phyloP scores from a whole-genome alignment of 2,329 filamentous ascomycete genomes.

The Ceratocystis alfenasii region DNA sequence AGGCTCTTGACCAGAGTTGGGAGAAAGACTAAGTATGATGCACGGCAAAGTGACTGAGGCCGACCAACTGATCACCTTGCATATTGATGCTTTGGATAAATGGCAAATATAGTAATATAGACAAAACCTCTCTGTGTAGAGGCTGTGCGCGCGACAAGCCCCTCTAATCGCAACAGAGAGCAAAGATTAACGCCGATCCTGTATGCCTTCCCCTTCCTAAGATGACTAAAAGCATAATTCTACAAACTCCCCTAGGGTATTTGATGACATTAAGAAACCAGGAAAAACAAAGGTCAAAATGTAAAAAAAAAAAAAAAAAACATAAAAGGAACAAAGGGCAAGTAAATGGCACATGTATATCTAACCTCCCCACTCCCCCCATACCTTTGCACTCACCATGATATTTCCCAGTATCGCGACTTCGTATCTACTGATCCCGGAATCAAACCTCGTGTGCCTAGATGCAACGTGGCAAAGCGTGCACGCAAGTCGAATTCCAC shows the following conservation, averaged over 20 bases:
- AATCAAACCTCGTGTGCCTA: slow-evolving; percentile 43
- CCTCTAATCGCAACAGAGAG: neutral
- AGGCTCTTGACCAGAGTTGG: slow-evolving; percentile 37
- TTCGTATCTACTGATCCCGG: slow-evolving; percentile 38
- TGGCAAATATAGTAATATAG: neutral
- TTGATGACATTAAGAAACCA: slow-evolving; percentile 6
- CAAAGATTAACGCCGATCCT: neutral
- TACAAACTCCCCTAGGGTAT: neutral
- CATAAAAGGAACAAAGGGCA: neutral
- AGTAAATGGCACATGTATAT: slow-evolving; percentile 5
- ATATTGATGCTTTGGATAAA: neutral
- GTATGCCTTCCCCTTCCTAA: neutral
- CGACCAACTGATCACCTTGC: neutral
- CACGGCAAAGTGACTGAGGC: neutral
- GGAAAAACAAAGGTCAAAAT: neutral
- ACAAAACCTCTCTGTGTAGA: neutral
- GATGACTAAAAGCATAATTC: neutral
- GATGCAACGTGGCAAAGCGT: slow-evolving; percentile 38
- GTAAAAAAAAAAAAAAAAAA: neutral
- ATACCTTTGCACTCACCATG: slow-evolving; percentile 32
- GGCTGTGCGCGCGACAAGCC: neutral
- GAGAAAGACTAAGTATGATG: neutral
- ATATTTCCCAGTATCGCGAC: slow-evolving; percentile 36
- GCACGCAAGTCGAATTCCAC: slow-evolving; percentile 46
- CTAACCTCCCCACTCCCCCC: too few relatives aligned